Conservation (phyloP, 768 basidiomycete species). For the Mycena kentingensis region DNA sequence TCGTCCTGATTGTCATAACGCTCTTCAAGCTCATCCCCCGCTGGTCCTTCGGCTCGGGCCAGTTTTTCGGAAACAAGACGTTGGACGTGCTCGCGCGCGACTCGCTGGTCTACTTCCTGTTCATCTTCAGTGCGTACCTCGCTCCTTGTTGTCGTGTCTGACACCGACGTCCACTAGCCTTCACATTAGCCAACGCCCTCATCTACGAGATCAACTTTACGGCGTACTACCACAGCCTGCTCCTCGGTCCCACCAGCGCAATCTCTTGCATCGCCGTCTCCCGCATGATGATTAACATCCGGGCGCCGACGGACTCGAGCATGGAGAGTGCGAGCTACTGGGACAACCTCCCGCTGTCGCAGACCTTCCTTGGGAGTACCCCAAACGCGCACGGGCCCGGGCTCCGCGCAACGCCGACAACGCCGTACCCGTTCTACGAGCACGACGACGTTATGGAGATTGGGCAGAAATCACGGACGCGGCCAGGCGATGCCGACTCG, state of each 20-base stretch:
- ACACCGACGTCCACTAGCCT: background rate
- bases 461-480: background rate
- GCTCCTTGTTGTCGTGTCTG: background rate
- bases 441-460: background rate
- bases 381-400: background rate
- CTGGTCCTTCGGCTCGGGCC: background rate
- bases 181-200: constrained; percentile 14
- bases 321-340: background rate
- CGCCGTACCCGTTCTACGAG: background rate
- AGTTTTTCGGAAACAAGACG: background rate
- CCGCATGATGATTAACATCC: constrained; percentile 3
- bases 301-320: background rate
- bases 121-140: constrained; percentile 14
- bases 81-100: constrained; percentile 21
- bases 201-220: background rate
- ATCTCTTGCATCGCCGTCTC: no score
- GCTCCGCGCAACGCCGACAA: background rate
- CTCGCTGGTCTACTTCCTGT: constrained; percentile 19
- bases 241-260: no score
- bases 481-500: background rate
- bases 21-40: no score
- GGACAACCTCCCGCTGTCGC: background rate
- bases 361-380: background rate
- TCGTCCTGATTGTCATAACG: background rate
- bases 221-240: no score